Evolutionary conservation across 139 green algal species (phyloP), one percentile per base, ranked within the genome.

Genomic region (Picochlorum sp.): DNA sequence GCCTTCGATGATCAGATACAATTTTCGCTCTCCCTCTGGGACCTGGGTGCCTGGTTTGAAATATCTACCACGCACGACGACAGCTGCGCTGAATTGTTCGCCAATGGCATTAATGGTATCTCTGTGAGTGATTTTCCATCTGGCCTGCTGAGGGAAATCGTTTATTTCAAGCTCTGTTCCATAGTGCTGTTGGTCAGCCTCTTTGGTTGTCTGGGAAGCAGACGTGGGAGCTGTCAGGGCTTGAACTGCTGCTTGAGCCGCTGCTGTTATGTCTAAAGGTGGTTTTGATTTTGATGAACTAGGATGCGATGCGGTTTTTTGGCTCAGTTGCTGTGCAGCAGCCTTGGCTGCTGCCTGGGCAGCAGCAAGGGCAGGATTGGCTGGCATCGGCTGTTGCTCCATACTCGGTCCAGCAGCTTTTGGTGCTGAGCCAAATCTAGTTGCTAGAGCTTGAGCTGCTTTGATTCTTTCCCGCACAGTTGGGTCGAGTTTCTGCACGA

Each of bases 121-220:
- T 45, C 85, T 83, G 63, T 98, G 90, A 16, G 92, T 98, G 24
- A 87, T 81, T 76, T 88, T 91, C 81, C 82, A 95, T 40, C 88
- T 77, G 12, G 88, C 88, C 41, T 94, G 80, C 84, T 99, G 92
- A 30, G 89, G 87, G 78, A 99, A 98, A 78, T 99, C 92, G 62
- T 99, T 99, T 76, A 99, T 97, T 65, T 96, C 90, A 37, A 99
- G 65, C 72, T 98, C 92, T 9, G 79, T 68, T 65, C 95, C 81
- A 70, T 84, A 97, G 63, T 90, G 81, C 33, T 50, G 55, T 8
- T 26, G 12, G 6, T n/a, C 12, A 6, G 10, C 12, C 12, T 28
- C 10, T 39, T 39, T 16, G 2, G 66, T 58, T 45, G 37, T 9
- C 16, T 35, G 30, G n/a, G n/a, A 20, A 40, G 30, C 24, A 43